Evolutionary conservation across 1,284 basidiomycete species (phyloP).

Genomic region (Caloboletus inedulis): DNA sequence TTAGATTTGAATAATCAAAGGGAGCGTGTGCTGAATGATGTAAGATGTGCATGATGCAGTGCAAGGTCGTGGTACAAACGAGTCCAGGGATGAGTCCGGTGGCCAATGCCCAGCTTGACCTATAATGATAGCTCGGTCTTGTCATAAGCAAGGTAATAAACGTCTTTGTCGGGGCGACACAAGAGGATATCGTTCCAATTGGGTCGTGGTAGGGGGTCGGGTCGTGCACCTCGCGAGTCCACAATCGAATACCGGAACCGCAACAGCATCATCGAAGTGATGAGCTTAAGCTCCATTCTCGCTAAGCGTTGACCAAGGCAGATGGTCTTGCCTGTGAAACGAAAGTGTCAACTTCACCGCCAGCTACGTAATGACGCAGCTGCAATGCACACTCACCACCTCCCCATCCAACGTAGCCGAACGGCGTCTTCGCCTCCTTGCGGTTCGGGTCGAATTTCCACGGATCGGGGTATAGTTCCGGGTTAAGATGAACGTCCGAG

Average conservation of each 20-base stretch:
- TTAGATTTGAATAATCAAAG: neutral
- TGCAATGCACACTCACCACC: conserved; percentile 50
- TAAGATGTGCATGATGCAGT: conserved; percentile 10
- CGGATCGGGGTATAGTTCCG: conserved; percentile 65
- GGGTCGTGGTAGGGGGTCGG: conserved; percentile 49
- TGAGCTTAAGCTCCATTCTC: conserved; percentile 64
- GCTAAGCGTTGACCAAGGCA: conserved; percentile 72
- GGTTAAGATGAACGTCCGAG: conserved; percentile 70
- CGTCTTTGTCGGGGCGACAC: conserved; percentile 55
- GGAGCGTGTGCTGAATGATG: conserved; percentile 16
- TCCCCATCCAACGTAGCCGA: conserved; percentile 71
- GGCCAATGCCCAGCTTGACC: conserved; percentile 29
- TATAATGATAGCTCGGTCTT: conserved; percentile 20
- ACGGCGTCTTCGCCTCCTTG: conserved; percentile 46
- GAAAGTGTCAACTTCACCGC: conserved; percentile 15
- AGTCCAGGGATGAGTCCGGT: conserved; percentile 12
- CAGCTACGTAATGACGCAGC: conserved; percentile 21
- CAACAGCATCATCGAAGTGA: conserved; percentile 60
- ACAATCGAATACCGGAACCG: conserved; percentile 56
- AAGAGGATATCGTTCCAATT: conserved; percentile 74
- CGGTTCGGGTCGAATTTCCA: conserved; percentile 69
- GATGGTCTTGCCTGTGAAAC: conserved; percentile 52
- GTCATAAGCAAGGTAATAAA: conserved; percentile 53
- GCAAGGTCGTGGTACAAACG: conserved; percentile 14
- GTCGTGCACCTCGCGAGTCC: conserved; percentile 45